Evolutionary conservation across 805 yeast species (phyloP).

Genomic region (Kockiozyma suomiensis): DNA sequence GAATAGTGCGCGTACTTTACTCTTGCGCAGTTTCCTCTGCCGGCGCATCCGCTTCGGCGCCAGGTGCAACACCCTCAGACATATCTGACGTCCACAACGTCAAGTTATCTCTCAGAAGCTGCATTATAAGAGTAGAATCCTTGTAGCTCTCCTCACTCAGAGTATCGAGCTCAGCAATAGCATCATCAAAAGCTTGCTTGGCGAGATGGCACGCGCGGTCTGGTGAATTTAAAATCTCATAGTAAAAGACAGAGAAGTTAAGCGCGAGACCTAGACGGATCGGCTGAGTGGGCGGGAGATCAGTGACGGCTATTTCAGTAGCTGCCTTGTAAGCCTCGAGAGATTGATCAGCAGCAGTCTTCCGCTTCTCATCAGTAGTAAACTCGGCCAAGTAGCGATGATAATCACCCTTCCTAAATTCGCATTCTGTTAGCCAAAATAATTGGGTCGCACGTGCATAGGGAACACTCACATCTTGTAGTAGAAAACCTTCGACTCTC

Average conservation of each 20-base stretch:
- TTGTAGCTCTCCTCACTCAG: conserved; percentile 97
- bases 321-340: conserved; percentile 95
- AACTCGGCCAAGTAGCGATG: conserved; percentile 99
- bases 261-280: conserved; percentile 96
- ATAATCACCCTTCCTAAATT: conserved; percentile 81
- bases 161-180: conserved; percentile 97
- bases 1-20: neutral
- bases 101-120: conserved; percentile 95
- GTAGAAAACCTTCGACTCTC: conserved; percentile 97
- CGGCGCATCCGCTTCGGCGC: conserved; percentile 40
- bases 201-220: conserved; percentile 99
- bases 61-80: conserved; percentile 68
- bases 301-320: conserved; percentile 94
- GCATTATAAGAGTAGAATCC: conserved; percentile 98
- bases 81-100: conserved; percentile 97
- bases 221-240: conserved; percentile 96
- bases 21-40: conserved; percentile 19
- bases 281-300: conserved; percentile 98
- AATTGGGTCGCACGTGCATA: neutral
- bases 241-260: conserved; percentile 96
- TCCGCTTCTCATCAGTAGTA: conserved; percentile 86
- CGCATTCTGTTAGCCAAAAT: neutral
- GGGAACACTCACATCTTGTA: conserved; percentile 71
- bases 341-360: conserved; percentile 88
- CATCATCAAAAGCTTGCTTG: conserved; percentile 98